Base-by-base conservation (phyloP, 2,329 filamentous ascomycete species). In the Fonsecaea pedrosoi region DNA sequence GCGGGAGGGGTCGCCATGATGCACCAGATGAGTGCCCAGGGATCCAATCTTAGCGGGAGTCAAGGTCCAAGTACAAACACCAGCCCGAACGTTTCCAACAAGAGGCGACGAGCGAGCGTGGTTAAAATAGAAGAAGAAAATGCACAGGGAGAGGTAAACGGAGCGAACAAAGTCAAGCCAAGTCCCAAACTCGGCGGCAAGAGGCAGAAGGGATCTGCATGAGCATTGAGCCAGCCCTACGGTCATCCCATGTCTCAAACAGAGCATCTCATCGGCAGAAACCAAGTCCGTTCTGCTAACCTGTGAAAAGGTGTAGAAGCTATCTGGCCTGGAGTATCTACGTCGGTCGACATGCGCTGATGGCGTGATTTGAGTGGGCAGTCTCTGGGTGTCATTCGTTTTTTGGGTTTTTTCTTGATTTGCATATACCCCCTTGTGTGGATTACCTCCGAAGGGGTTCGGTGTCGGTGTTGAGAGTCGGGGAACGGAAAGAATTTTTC, bases 41-140 rank as follows among this genome's bases (percentile, higher is more conserved):
- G 83, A 55, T 82, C 83, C n/a, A 85, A 82, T 69, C 77, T 79
- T 13, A 86, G 82, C 75, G 84, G 75, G 60, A 77, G 73, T 63
- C 76, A 79, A 70, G 82, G 81, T 2, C 81, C 83, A 8, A 88
- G 85, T 72, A 85, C 86, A 37, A 89, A 86, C 70, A 88, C 87
- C 4, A 89, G 87, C 70, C 87, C 87, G 2, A 88, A 86, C 71
- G 82, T 87, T 53, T 83, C 79, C 56, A 75, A 75, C 71, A 89
- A 89, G 77, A 80, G 85, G 66, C 83, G 87, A 67, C 80, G 87
- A 67, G 77, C 83, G 32, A 89, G 87, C 75, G 83, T 83, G 13
- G 85, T 87, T 64, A 89, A 89, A 75, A 77, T 83, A 61, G 86
- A 88, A 72, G 81, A 78, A 45, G 86, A 88, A 55, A 86, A 86